phyloP scores from a whole-genome alignment of 2,329 filamentous ascomycete species.

The Chaetoscypha palmicola region DNA sequence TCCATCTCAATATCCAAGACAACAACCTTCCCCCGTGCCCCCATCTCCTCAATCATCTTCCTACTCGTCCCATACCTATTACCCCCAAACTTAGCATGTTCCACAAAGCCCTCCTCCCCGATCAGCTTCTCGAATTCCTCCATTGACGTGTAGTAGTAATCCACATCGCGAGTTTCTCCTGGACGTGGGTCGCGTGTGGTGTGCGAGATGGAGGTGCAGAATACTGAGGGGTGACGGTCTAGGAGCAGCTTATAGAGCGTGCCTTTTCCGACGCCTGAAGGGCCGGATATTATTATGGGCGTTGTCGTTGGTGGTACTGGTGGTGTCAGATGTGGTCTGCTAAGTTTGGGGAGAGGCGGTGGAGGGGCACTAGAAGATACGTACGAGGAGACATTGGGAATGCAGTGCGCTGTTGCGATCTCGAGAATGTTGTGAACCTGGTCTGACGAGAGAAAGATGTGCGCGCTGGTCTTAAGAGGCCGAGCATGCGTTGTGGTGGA shows the following conservation, averaged over 20 bases:
- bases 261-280: conserved; percentile 74
- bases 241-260: conserved; percentile 71
- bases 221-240: conserved; percentile 46
- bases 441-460: conserved; percentile 13
- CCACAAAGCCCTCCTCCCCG: conserved; percentile 67
- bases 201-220: conserved; percentile 58
- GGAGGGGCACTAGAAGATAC: conserved; percentile 3
- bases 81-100: conserved; percentile 74
- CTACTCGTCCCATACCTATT: conserved; percentile 86
- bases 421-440: conserved; percentile 14
- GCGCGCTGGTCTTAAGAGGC: conserved; percentile 16
- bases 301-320: conserved; percentile 31
- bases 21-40: conserved; percentile 63
- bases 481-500: conserved; percentile 15
- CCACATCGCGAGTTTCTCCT: conserved; percentile 66
- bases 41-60: conserved; percentile 69
- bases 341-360: conserved; percentile 1
- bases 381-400: conserved; percentile 30
- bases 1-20: conserved; percentile 97
- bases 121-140: conserved; percentile 63
- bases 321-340: conserved; percentile 7
- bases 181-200: conserved; percentile 73
- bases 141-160: conserved; percentile 73
- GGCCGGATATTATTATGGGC: conserved; percentile 73
- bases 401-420: conserved; percentile 10